Evolutionary conservation across 2,329 filamentous ascomycete genomes (phyloP).

Genomic region (Colletotrichum godetiae): DNA sequence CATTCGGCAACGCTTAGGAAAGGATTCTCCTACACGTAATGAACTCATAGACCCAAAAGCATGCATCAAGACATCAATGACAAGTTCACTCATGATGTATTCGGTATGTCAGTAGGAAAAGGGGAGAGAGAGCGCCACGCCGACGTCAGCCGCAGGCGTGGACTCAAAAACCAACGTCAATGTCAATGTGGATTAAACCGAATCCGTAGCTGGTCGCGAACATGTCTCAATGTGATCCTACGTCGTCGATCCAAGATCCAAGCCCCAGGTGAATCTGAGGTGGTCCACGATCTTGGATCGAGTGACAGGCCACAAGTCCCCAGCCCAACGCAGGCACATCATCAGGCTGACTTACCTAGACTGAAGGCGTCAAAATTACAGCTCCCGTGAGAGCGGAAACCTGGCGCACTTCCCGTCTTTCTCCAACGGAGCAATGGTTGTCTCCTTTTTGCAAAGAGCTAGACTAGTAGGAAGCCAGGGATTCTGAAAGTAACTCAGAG

Average conservation of each 20-base stretch:
- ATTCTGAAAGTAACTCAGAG: not conserved
- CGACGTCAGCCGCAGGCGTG: not conserved
- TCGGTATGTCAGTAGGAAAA: not conserved
- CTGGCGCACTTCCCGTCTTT: not conserved
- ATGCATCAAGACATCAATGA: not conserved
- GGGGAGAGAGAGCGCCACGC: not conserved
- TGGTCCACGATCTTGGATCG: not conserved
- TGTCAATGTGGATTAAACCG: not conserved
- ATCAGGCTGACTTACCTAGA: not conserved
- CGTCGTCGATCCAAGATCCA: not conserved
- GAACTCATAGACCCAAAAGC: constrained; percentile 6
- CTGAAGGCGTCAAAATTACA: too few species aligned
- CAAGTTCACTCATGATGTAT: not conserved
- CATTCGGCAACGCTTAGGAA: not conserved
- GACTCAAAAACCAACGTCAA: too few species aligned
- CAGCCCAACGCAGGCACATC: not conserved
- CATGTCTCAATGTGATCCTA: not conserved
- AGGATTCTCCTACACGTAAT: not conserved
- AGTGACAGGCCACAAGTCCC: not conserved
- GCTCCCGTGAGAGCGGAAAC: not conserved
- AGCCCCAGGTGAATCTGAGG: not conserved
- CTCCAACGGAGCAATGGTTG: not conserved
- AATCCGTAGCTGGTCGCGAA: not conserved
- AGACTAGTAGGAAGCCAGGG: not conserved
- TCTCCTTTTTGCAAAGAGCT: not conserved